A percentile compares a stretch with the other conserved stretches of the same genome.
Evolutionary conservation across 768 basidiomycete genomes (phyloP).

Genomic region (Boletus coccyginus): DNA sequence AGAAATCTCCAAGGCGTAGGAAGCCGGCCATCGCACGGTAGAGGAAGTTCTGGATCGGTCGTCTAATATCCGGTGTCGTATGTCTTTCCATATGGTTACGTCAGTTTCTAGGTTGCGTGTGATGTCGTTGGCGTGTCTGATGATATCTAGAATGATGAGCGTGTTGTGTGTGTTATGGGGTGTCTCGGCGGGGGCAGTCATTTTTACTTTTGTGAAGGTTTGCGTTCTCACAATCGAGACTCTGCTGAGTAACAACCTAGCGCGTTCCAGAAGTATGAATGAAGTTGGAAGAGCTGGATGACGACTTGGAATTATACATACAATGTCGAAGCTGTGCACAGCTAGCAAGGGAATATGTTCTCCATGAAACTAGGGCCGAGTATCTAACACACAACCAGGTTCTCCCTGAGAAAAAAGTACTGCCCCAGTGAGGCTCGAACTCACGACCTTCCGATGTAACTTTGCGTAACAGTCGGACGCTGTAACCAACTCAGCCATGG

Average conservation of each 20-base stretch:
- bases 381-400: no score
- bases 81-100: conserved; percentile 9
- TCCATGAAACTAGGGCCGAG: neutral
- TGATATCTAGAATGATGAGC: neutral
- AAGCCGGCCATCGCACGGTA: conserved; percentile 14
- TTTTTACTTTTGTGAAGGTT: no score
- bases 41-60: conserved; percentile 15
- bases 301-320: neutral
- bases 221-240: neutral
- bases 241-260: no score
- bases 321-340: neutral
- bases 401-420: conserved; percentile 5
- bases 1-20: conserved; percentile 26
- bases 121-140: neutral
- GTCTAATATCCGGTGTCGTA: conserved; percentile 6
- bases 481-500: conserved; percentile 78
- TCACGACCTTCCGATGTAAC: conserved; percentile 60
- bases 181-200: no score
- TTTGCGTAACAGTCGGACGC: conserved; percentile 66
- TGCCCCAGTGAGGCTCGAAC: conserved; percentile 69
- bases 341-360: neutral
- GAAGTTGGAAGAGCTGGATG: no score
- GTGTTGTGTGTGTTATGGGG: no score
- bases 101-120: neutral
- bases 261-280: no score